These are phyloP conservation scores for Psilocybe cyanescens DNA, from an alignment of 768 basidiomycete species.

Conservation along the genomic window DNA sequence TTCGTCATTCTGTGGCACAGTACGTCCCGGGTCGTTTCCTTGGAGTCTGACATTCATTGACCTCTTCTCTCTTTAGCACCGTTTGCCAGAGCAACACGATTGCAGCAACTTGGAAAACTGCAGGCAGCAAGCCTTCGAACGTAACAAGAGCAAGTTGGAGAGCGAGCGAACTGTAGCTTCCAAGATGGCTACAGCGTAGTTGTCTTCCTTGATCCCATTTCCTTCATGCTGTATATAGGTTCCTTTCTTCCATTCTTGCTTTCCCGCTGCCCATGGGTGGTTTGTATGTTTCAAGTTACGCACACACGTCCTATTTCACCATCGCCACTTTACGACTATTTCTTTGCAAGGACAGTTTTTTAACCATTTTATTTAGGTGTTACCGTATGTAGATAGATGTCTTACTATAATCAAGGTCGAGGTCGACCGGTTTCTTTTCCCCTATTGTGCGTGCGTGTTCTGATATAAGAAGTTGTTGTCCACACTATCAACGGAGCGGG, in stretches of 20 bases:
- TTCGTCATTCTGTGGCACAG: constrained; percentile 75
- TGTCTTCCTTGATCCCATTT: constrained; percentile 11
- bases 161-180: constrained; percentile 84
- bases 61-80: constrained; percentile 57
- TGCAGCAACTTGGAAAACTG: constrained; percentile 86
- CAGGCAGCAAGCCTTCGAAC: constrained; percentile 84
- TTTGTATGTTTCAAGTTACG: constrained; percentile 9
- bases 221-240: constrained; percentile 6
- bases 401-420: constrained; percentile 25
- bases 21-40: constrained; percentile 36
- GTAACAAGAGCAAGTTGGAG: constrained; percentile 87
- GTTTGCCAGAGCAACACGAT: constrained; percentile 86
- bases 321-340: constrained; percentile 10
- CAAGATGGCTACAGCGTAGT: constrained; percentile 83
- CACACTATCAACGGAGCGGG: background rate
- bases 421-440: constrained; percentile 22
- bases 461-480: background rate
- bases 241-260: background rate
- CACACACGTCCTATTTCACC: constrained; percentile 15
- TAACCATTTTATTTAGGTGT: constrained; percentile 17
- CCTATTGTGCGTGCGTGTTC: constrained; percentile 2
- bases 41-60: constrained; percentile 9
- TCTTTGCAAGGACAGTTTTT: constrained; percentile 21
- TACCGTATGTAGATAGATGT: constrained; percentile 27
- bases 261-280: constrained; percentile 12